A percentile compares a stretch with the other conserved stretches of the same genome.
These are phyloP conservation scores for Otatea glauca DNA, from an alignment of 176 grass and related monocot species.

Conservation along the genomic window DNA sequence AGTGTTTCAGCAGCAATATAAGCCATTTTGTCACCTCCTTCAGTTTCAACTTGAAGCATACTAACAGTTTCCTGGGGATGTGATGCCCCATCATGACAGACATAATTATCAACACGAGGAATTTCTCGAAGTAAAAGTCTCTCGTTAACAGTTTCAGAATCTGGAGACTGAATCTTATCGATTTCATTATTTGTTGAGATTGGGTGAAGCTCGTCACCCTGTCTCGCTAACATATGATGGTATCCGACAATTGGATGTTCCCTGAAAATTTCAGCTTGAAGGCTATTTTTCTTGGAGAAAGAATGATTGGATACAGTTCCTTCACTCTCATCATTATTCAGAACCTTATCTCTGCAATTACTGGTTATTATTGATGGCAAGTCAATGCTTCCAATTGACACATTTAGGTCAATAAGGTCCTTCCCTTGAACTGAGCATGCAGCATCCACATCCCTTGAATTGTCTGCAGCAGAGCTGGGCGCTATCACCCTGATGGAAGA, in stretches of 20 bases:
- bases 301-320: slow-evolving; percentile 53
- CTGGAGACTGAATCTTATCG: not conserved
- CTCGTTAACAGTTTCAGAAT: slow-evolving; percentile 5
- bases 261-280: slow-evolving; percentile 11
- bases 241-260: slow-evolving; percentile 4
- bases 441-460: slow-evolving; percentile 25
- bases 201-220: slow-evolving; percentile 34
- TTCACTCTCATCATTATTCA: slow-evolving; percentile 47
- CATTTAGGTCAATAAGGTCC: slow-evolving; percentile 55
- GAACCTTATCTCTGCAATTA: slow-evolving; percentile 32
- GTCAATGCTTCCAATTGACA: slow-evolving; percentile 57
- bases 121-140: slow-evolving; percentile 16
- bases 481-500: slow-evolving; percentile 51
- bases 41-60: slow-evolving; percentile 29
- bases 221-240: not conserved
- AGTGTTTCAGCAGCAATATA: slow-evolving; percentile 68
- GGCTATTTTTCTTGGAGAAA: slow-evolving; percentile 22
- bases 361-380: slow-evolving; percentile 40
- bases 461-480: slow-evolving; percentile 44
- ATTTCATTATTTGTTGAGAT: slow-evolving; percentile 10
- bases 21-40: slow-evolving; percentile 32
- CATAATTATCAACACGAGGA: slow-evolving; percentile 40
- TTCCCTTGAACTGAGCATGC: slow-evolving; percentile 13
- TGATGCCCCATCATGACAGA: slow-evolving; percentile 10
- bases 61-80: slow-evolving; percentile 17